phyloP scores from a whole-genome alignment of 73 alveolate species.

The Tetrahymena elliotti region DNA sequence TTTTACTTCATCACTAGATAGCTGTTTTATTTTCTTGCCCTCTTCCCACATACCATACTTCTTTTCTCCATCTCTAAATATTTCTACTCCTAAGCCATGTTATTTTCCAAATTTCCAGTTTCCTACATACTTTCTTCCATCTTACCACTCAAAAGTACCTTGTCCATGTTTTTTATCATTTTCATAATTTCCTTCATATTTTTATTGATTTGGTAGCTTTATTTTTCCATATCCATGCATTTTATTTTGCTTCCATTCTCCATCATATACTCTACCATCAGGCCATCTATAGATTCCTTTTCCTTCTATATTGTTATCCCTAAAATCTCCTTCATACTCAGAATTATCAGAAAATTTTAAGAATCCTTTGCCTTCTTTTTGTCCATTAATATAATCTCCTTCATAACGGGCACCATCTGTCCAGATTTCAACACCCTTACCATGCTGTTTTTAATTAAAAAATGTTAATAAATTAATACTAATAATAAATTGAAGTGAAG shows the following conservation, averaged over 20 bases:
- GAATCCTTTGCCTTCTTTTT: slow-evolving; percentile 49
- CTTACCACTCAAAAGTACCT: slow-evolving; percentile 60
- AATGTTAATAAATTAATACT: neutral
- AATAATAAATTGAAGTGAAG: too few relatives aligned
- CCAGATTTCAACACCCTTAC: slow-evolving; percentile 27
- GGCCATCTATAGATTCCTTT: slow-evolving; percentile 30
- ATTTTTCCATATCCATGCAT: slow-evolving; percentile 42
- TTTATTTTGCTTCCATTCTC: slow-evolving; percentile 23
- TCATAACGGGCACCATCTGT: slow-evolving; percentile 35
- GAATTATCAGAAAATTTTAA: slow-evolving; percentile 55
- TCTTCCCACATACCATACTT: slow-evolving; percentile 47
- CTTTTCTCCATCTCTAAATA: slow-evolving; percentile 26
- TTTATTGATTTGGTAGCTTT: neutral
- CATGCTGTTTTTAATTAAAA: neutral
- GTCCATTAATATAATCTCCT: slow-evolving; percentile 23
- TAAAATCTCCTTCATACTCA: slow-evolving; percentile 33
- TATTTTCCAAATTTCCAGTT: slow-evolving; percentile 44
- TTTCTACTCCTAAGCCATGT: slow-evolving; percentile 45
- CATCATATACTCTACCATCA: slow-evolving; percentile 22
- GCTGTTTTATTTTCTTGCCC: slow-evolving; percentile 13
- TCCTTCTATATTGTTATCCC: slow-evolving; percentile 18
- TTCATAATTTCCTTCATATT: slow-evolving; percentile 63
- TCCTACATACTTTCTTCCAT: slow-evolving; percentile 50
- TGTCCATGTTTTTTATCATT: slow-evolving; percentile 69
- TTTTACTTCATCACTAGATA: neutral